A percentile compares a stretch with the other conserved stretches of the same genome.
Conservation (phyloP, 108 stramenopile genomes). For the Cyclotella distinguenda region DNA sequence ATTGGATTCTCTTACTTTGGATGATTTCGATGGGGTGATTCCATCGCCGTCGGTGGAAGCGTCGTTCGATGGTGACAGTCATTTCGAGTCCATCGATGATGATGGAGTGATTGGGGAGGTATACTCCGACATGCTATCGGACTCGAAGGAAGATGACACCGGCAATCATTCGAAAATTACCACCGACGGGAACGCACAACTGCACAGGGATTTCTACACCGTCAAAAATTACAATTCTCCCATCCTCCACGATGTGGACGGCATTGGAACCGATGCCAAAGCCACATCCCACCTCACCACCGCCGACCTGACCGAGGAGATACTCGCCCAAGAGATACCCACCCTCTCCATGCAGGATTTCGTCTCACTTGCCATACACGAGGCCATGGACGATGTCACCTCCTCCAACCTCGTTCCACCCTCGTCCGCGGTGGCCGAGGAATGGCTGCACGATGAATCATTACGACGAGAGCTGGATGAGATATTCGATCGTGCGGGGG, state of each 20-base stretch:
- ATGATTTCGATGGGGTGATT: conserved; percentile 34
- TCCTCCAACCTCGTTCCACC: neutral
- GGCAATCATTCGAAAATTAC: conserved; percentile 8
- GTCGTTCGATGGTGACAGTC: neutral
- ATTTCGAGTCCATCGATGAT: neutral
- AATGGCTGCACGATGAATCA: conserved; percentile 25
- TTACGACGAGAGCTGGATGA: conserved; percentile 35
- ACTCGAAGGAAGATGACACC: conserved; percentile 1
- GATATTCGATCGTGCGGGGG: conserved; percentile 41
- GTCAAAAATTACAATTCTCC: neutral
- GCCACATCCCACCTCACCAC: conserved; percentile 12
- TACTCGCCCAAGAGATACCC: conserved; percentile 36
- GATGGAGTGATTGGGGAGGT: conserved; percentile 11
- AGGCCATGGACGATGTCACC: conserved; percentile 32
- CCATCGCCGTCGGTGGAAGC: too few relatives aligned
- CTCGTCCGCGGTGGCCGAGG: conserved; percentile 1
- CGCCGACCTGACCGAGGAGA: conserved; percentile 37
- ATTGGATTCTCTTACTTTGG: conserved; percentile 23
- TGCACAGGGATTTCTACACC: neutral
- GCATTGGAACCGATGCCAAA: conserved; percentile 17
- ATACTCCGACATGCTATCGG: conserved; percentile 30
- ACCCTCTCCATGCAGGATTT: conserved; percentile 37
- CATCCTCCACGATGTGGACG: conserved; percentile 33
- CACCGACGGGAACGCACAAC: neutral
- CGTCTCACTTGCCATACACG: conserved; percentile 26